These are phyloP conservation scores for Fusarium sulawesiense DNA, from an alignment of 2,329 filamentous ascomycete species.

Conservation along the genomic window DNA sequence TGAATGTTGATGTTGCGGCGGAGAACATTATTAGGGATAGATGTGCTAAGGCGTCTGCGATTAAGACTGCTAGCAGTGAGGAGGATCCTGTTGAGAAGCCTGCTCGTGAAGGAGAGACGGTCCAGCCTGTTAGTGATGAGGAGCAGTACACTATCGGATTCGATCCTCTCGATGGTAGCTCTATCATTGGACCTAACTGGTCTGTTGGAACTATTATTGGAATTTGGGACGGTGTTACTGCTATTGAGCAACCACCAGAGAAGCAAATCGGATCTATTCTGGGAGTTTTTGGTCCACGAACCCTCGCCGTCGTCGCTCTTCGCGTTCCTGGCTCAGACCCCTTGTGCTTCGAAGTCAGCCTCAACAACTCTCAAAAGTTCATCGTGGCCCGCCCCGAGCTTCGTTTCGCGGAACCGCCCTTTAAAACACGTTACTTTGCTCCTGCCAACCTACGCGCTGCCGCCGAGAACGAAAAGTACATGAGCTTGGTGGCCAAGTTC, in stretches of 20 bases:
- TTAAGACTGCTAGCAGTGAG: conserved; percentile 67
- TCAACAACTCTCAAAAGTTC: conserved; percentile 46
- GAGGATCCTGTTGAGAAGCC: conserved; percentile 66
- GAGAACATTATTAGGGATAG: conserved; percentile 61
- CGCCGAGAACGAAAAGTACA: conserved; percentile 62
- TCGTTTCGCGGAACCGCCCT: conserved; percentile 52
- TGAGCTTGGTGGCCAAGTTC: conserved; percentile 60
- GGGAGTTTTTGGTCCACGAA: conserved; percentile 66
- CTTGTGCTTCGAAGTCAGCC: conserved; percentile 64
- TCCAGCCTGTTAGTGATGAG: not conserved
- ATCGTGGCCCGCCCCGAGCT: conserved; percentile 58
- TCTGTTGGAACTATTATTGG: conserved; percentile 70
- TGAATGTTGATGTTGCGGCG: conserved; percentile 67
- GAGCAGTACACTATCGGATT: conserved; percentile 70
- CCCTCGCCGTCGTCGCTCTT: conserved; percentile 66
- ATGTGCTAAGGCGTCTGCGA: conserved; percentile 57
- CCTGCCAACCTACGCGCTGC: conserved; percentile 71
- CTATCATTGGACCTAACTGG: conserved; percentile 69
- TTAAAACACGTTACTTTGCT: conserved; percentile 68
- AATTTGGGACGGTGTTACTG: conserved; percentile 64
- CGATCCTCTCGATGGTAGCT: conserved; percentile 72
- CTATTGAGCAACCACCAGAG: conserved; percentile 55
- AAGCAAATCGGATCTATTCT: conserved; percentile 63
- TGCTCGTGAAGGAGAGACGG: conserved; percentile 26
- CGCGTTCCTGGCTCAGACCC: conserved; percentile 55